Evolutionary conservation across 257 asterid species (phyloP).

Genomic region (Scutellaria galericulata): DNA sequence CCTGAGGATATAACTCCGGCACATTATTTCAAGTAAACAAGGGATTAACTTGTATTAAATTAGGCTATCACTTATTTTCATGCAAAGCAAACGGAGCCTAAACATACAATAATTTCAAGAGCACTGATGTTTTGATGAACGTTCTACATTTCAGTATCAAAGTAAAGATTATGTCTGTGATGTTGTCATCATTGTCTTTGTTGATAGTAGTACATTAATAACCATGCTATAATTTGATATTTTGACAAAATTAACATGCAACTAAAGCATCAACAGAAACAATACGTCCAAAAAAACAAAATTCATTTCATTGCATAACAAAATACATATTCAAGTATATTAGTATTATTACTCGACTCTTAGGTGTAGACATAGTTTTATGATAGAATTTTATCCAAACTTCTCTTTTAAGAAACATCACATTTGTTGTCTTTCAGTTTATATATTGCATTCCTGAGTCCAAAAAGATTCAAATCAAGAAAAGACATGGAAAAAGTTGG

Average conservation of each 20-base stretch:
- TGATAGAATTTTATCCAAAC: neutral
- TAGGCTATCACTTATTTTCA: no score
- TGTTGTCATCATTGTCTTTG: slow-evolving; percentile 7
- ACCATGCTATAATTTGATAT: neutral
- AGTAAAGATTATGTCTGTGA: neutral
- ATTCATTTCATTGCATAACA: neutral
- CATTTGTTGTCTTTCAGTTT: slow-evolving; percentile 6
- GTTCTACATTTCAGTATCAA: neutral
- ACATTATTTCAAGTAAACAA: no score
- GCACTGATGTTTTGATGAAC: neutral
- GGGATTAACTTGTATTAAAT: no score
- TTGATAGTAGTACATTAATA: neutral
- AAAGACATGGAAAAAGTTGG: slow-evolving; percentile 1
- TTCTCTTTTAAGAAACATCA: neutral
- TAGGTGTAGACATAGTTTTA: slow-evolving; percentile 1
- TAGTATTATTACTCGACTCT: neutral
- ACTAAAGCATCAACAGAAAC: slow-evolving; percentile 13
- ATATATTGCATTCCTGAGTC: slow-evolving; percentile 9
- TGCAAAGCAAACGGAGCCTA: no score
- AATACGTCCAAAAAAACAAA: neutral
- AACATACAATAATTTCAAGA: neutral
- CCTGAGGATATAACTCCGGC: no score
- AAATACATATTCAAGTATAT: slow-evolving; percentile 18
- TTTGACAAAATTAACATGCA: neutral
- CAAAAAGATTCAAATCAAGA: slow-evolving; percentile 10